Percentiles rank a stretch among this genome's conserved stretches.
phyloP scores from a whole-genome alignment of 108 stramenopile species.

The Cylindrotheca fusiformis region DNA sequence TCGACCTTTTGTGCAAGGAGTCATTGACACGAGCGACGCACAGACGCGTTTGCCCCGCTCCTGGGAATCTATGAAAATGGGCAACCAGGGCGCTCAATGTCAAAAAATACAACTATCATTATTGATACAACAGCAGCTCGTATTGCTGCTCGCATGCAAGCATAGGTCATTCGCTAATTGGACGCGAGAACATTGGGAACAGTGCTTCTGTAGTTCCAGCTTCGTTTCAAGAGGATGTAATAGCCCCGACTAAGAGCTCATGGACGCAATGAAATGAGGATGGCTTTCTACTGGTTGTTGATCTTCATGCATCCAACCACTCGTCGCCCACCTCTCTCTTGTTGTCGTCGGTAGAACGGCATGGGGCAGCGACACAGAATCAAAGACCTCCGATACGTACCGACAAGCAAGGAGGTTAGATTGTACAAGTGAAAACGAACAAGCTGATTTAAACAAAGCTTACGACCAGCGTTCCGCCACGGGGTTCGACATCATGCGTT shows the following conservation, averaged over 20 bases:
- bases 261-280: neutral
- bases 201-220: neutral
- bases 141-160: no score
- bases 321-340: constrained; percentile 49
- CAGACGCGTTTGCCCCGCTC: no score
- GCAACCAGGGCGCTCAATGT: no score
- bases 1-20: no score
- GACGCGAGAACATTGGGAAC: neutral
- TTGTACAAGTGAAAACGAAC: neutral
- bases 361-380: constrained; percentile 62
- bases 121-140: no score
- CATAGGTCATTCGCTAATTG: no score
- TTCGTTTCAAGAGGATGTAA: neutral
- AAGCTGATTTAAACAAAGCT: neutral
- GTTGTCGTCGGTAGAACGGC: constrained; percentile 49
- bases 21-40: no score
- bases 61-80: no score
- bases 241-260: neutral
- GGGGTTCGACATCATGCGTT: constrained; percentile 37
- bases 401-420: neutral
- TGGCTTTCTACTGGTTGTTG: constrained; percentile 8
- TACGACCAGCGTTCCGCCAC: constrained; percentile 45
- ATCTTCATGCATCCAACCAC: constrained; percentile 70
- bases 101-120: no score
- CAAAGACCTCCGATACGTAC: constrained; percentile 30